A percentile compares a stretch with the other conserved stretches of the same genome.
Conservation (phyloP, 2,329 filamentous ascomycete genomes). For the Cladophialophora carrionii region DNA sequence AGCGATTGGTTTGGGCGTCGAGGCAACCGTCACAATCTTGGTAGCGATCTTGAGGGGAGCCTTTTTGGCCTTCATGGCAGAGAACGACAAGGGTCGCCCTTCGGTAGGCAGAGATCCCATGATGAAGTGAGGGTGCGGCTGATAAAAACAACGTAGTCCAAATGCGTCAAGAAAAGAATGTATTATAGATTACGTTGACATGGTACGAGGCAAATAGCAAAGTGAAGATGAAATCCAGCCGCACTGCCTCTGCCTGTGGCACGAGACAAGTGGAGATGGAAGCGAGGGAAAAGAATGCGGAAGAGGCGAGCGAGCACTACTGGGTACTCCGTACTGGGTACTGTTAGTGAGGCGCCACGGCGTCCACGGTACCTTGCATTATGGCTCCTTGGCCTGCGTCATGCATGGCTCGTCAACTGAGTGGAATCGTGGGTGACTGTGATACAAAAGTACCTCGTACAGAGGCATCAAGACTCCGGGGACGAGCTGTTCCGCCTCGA, state of each 20-base stretch:
- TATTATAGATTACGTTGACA: slow-evolving; percentile 13
- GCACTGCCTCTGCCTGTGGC: neutral
- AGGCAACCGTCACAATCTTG: slow-evolving; percentile 27
- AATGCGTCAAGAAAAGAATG: neutral
- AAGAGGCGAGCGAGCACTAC: neutral
- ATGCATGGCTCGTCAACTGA: neutral
- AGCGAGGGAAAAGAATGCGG: slow-evolving; percentile 11
- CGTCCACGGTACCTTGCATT: slow-evolving; percentile 6
- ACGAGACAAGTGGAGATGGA: slow-evolving; percentile 9
- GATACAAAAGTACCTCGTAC: neutral
- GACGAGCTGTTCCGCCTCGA: slow-evolving; percentile 35
- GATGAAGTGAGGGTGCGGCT: slow-evolving; percentile 1
- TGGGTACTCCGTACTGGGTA: no score
- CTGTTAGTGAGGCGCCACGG: slow-evolving; percentile 1
- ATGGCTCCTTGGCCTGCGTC: slow-evolving; percentile 1
- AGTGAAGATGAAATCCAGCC: neutral
- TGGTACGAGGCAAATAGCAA: slow-evolving; percentile 9
- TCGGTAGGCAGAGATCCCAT: slow-evolving; percentile 31
- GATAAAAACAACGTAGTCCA: slow-evolving; percentile 4
- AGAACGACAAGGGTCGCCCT: slow-evolving; percentile 31
- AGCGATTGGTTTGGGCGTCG: slow-evolving; percentile 18
- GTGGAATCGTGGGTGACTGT: neutral
- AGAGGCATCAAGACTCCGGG: slow-evolving; percentile 11
- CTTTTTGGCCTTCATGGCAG: slow-evolving; percentile 34
- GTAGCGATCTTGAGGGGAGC: slow-evolving; percentile 33